Base-by-base conservation (phyloP, 352 stramenopile species). In the Phytophthora agathidicida region DNA sequence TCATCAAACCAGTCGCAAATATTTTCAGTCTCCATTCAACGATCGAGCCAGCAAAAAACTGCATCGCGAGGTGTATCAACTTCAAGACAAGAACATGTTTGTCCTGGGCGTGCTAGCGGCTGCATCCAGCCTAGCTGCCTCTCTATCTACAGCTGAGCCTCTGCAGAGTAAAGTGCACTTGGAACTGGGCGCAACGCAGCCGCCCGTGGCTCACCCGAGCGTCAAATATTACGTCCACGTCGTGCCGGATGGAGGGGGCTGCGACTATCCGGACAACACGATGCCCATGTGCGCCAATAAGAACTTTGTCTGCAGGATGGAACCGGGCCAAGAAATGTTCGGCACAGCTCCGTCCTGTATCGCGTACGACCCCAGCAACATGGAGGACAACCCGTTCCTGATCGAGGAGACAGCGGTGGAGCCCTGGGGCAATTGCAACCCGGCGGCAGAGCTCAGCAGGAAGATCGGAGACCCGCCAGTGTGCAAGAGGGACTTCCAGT, bases 271-370 rank as follows among this genome's bases (percentile, higher is more conserved):
- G 5, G 60, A 46, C 37, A 47, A 45, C 26, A 50, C 55, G 6
- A 26, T 79, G 9, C 31, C 72, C 30, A 85, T 85, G 69, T 85
- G 75, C 36, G 65, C 69, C 19, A 78, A 60, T 16, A 68, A 69
- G 7, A 45, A 69, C 54, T 78, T 69, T 37, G 75, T 82, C 20
- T 85, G 75, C 60, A 68, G 75, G 46, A 82, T 85, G 72, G 61
- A 75, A 19, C 39, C 63, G 17, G 71, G 60, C 28, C 50, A 80
- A 24, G 71, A 77, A 27, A 74, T 74, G 65, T 68, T 59, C 49
- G 74, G 65, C 14, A 47, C 14, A 3, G 46, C 58, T n/a, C 71
- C 74, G 8, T 73, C 52, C 30, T 84, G 74, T 19, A 45, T 80
- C n/a, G 50, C 26, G 4, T 80, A 77, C 31, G 62, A 80, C 30